Percentiles rank a stretch among this genome's conserved stretches.
These are phyloP conservation scores for Leavenworthia alabamica DNA, from an alignment of 345 rosid species.

Conservation along the genomic window DNA sequence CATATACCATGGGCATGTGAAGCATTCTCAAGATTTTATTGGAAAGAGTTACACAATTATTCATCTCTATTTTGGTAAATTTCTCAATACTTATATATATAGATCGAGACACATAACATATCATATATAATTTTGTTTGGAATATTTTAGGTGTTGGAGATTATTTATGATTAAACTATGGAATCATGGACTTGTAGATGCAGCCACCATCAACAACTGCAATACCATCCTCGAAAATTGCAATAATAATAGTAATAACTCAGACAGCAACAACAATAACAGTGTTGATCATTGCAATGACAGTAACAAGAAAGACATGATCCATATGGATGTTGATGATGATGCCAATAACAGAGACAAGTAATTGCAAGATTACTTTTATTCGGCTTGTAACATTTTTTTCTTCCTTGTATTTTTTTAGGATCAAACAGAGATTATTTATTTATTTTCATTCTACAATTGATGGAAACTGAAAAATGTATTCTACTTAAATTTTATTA, in stretches of 20 bases:
- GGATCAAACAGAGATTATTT: background rate
- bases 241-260: background rate
- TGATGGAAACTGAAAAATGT: background rate
- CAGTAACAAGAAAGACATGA: background rate
- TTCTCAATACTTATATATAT: background rate
- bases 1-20: constrained; percentile 96
- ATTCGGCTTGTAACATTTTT: background rate
- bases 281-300: background rate
- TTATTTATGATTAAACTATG: constrained; percentile 71
- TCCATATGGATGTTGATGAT: background rate
- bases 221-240: constrained; percentile 39
- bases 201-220: constrained; percentile 68
- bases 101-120: background rate
- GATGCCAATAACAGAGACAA: background rate
- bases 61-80: constrained; percentile 67
- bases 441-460: background rate
- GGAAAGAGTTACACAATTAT: constrained; percentile 41
- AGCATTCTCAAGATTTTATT: constrained; percentile 69
- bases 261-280: background rate
- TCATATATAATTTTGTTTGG: background rate
- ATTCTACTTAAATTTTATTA: background rate
- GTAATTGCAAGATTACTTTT: background rate
- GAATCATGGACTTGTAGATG: constrained; percentile 88
- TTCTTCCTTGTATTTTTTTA: background rate
- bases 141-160: constrained; percentile 77